Evolutionary conservation across 495 filamentous ascomycete species (phyloP).

Genomic region (Trichocladium uniseriatum): DNA sequence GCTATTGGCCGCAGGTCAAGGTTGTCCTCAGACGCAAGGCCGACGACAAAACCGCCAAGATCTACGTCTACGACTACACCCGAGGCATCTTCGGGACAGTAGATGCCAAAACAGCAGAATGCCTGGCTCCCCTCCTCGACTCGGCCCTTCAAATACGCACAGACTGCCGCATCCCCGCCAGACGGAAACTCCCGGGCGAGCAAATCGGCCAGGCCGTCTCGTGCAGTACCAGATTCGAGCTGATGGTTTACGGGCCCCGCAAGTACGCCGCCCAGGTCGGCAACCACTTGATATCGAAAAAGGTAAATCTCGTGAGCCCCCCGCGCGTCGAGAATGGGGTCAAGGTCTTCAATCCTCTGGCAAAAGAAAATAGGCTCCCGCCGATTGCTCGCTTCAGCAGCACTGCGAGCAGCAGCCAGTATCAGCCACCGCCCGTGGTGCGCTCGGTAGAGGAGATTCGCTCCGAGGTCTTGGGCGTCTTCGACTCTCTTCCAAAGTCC

Average conservation of each 20-base stretch:
- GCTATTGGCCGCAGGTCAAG: conserved; percentile 64
- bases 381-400: conserved; percentile 10
- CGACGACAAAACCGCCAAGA: conserved; percentile 45
- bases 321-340: conserved; percentile 54
- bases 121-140: conserved; percentile 63
- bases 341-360: conserved; percentile 55
- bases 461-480: conserved; percentile 75
- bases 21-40: conserved; percentile 50
- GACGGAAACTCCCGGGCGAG: conserved; percentile 49
- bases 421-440: conserved; percentile 20
- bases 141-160: conserved; percentile 50
- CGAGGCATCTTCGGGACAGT: conserved; percentile 63
- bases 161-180: conserved; percentile 53
- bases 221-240: conserved; percentile 46
- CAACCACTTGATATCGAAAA: conserved; percentile 50
- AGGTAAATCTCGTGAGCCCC: conserved; percentile 57
- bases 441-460: conserved; percentile 76
- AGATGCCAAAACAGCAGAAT: conserved; percentile 57
- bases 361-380: conserved; percentile 37
- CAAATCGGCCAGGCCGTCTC: conserved; percentile 40
- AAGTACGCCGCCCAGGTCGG: conserved; percentile 55
- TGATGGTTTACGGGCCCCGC: conserved; percentile 74
- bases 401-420: conserved; percentile 4
- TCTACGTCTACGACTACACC: conserved; percentile 62
- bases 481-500: conserved; percentile 65